Evolutionary conservation across 176 grass and related monocot species (phyloP).

Genomic region (Oryza meyeriana): DNA sequence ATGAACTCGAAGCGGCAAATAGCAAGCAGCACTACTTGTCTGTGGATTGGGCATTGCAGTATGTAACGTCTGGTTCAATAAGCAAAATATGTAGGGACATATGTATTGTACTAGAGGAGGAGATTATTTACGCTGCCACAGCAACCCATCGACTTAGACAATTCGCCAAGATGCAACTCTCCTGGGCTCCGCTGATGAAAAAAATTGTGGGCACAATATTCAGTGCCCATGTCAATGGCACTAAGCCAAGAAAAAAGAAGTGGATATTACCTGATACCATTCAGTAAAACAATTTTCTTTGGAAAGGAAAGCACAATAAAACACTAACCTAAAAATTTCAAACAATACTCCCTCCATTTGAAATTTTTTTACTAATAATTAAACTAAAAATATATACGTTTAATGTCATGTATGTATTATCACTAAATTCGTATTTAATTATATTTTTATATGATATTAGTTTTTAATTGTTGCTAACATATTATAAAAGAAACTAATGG

Average conservation of each 20-base stretch:
- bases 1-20: neutral
- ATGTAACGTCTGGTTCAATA: neutral
- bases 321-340: neutral
- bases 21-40: neutral
- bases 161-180: slow-evolving; percentile 7
- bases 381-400: no score
- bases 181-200: neutral
- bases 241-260: neutral
- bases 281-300: neutral
- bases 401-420: no score
- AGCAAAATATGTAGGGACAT: no score
- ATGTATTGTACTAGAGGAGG: neutral
- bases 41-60: neutral
- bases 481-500: no score
- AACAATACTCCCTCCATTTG: no score
- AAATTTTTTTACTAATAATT: no score
- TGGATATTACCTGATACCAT: neutral
- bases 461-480: no score
- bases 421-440: no score
- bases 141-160: slow-evolving; percentile 44
- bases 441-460: no score
- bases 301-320: neutral
- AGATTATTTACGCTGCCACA: slow-evolving; percentile 49
- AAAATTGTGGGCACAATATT: neutral
- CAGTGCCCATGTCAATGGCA: neutral